Percentiles rank a stretch among this genome's conserved stretches.
Evolutionary conservation across 2,329 filamentous ascomycete species (phyloP).

Genomic region (Stemphylium vesicarium): DNA sequence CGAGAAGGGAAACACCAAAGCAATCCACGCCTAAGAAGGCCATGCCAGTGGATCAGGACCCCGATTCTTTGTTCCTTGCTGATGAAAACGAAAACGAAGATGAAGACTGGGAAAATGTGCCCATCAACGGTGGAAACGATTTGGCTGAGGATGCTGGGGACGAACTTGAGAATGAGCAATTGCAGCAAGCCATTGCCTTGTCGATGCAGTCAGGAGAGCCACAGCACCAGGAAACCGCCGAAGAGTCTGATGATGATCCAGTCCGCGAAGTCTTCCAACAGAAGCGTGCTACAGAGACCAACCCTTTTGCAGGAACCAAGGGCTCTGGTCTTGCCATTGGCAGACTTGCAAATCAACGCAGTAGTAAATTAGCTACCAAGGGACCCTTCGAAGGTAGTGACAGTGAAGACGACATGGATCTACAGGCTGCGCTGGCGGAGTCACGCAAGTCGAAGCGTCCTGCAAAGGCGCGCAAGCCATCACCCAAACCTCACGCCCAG

Average conservation of each 20-base stretch:
- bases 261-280: slow-evolving; percentile 56
- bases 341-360: slow-evolving; percentile 75
- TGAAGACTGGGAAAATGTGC: slow-evolving; percentile 51
- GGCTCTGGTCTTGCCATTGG: slow-evolving; percentile 67
- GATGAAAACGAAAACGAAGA: slow-evolving; percentile 49
- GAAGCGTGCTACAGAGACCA: slow-evolving; percentile 50
- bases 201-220: slow-evolving; percentile 66
- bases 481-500: slow-evolving; percentile 29
- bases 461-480: slow-evolving; percentile 39
- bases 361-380: slow-evolving; percentile 58
- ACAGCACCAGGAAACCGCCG: slow-evolving; percentile 60
- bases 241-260: slow-evolving; percentile 49
- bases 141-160: slow-evolving; percentile 60
- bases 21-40: slow-evolving; percentile 24
- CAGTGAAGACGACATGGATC: slow-evolving; percentile 75
- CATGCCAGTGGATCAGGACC: slow-evolving; percentile 45
- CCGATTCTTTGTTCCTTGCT: slow-evolving; percentile 64
- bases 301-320: slow-evolving; percentile 50
- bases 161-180: slow-evolving; percentile 72
- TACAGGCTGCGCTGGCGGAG: slow-evolving; percentile 76
- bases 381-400: slow-evolving; percentile 54
- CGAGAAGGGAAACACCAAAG: slow-evolving; percentile 36
- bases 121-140: slow-evolving; percentile 58
- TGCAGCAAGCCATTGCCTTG: slow-evolving; percentile 82
- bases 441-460: slow-evolving; percentile 63